Evolutionary conservation across 2,329 filamentous ascomycete genomes (phyloP), one percentile per base, ranked within the genome.

Genomic region (Stachybotrys echinatus): DNA sequence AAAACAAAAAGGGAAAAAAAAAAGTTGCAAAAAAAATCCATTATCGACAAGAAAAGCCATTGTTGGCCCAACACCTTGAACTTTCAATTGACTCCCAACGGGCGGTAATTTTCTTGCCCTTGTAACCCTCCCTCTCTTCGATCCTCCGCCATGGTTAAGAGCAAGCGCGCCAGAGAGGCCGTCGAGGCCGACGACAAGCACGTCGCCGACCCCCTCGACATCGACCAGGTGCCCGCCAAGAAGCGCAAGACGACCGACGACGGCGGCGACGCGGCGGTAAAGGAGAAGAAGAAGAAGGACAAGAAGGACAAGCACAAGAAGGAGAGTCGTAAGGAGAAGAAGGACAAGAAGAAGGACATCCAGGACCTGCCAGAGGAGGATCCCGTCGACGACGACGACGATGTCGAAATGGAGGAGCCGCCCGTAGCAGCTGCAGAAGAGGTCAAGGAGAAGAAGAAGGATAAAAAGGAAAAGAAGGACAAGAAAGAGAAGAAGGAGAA

Each of bases 301-400:
- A 65, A 69, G 54, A 65, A 69, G 57, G 56, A 66, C 22, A 64
- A 66, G 52, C 48, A 56, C 49, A 53, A 63, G 48, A 61, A 63
- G 50, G 63, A 69, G 55, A 65, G 62, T 49, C 65, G 68, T 39
- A 67, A 69, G 50, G 68, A 71, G 47, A 70, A 68, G 57, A 71
- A 73, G 56, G 65, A 71, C 23, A 71, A 70, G 59, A 64, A 66
- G 48, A 67, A 68, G 57, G 55, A 72, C 43, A 55, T 71, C 6
- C 63, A 64, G 42, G 63, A 71, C 23, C 61, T 72, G 10, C 69
- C 68, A 1, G 65, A 65, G 27, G 61, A 63, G 38, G 65, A 65
- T 39, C 56, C 58, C 45, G 57, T 58, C 10, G 57, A 54, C 14
- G 55, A 59, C 14, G 56, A 61, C 47, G 54, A 52, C 21, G 57